A percentile compares a stretch with the other conserved stretches of the same genome.
phyloP scores from a whole-genome alignment of 75 land plant genomes.

The Chamaecyparis obtusa region DNA sequence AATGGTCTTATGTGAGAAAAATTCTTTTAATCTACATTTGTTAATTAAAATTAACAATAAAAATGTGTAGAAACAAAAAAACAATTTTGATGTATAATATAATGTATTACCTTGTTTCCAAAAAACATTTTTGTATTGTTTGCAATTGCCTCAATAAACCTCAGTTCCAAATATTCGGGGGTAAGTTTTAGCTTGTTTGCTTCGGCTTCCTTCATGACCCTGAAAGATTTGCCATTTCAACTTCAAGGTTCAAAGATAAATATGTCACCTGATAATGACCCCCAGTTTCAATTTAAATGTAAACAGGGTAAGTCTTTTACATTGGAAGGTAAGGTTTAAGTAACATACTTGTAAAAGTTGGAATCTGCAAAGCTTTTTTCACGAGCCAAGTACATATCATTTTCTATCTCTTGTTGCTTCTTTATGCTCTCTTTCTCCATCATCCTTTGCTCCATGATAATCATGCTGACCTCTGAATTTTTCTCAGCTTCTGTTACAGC shows the following conservation, averaged over 20 bases:
- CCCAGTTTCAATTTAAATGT: not conserved
- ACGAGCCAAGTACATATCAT: conserved; percentile 77
- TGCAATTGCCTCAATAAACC: conserved; percentile 87
- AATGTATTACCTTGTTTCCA: conserved; percentile 73
- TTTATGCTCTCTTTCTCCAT: conserved; percentile 88
- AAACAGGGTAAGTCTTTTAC: not conserved
- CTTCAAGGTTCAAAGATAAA: not conserved
- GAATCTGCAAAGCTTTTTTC: conserved; percentile 88
- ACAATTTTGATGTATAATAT: not conserved
- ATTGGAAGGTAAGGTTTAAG: not conserved
- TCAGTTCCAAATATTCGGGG: conserved; percentile 80
- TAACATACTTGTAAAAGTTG: conserved; percentile 59
- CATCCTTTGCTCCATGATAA: conserved; percentile 79
- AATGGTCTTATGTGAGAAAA: not conserved
- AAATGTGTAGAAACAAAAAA: not conserved
- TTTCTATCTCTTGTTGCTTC: conserved; percentile 77
- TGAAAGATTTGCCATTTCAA: conserved; percentile 16
- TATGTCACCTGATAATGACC: not conserved
- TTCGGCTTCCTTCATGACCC: conserved; percentile 92
- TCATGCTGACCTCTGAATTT: conserved; percentile 87
- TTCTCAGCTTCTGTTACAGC: conserved; percentile 96
- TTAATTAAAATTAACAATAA: not conserved
- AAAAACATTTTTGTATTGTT: conserved; percentile 94
- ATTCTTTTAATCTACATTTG: not conserved
- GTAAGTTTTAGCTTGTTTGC: conserved; percentile 90